phyloP scores from a whole-genome alignment of 2,329 filamentous ascomycete species.

The Sodiomyces alkalinus region DNA sequence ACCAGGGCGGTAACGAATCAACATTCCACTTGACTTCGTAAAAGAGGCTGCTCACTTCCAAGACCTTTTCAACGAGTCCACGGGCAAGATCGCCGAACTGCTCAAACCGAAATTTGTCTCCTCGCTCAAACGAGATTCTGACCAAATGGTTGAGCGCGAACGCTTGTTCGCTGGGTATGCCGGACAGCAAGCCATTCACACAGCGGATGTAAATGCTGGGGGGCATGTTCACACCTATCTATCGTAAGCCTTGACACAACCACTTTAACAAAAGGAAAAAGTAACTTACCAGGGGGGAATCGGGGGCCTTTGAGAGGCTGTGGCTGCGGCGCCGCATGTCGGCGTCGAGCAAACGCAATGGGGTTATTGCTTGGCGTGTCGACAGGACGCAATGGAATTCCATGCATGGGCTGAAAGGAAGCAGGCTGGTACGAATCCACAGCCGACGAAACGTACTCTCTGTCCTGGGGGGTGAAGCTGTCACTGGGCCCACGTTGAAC shows the following conservation, averaged over 20 bases:
- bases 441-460: conserved; percentile 41
- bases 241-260: conserved; percentile 5
- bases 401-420: conserved; percentile 42
- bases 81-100: conserved; percentile 81
- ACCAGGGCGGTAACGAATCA: conserved; percentile 40
- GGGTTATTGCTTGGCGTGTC: conserved; percentile 63
- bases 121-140: conserved; percentile 87
- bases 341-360: conserved; percentile 46
- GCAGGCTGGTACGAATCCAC: conserved; percentile 57
- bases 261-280: not conserved
- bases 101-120: conserved; percentile 92
- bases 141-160: conserved; percentile 88
- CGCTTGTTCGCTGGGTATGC: conserved; percentile 67
- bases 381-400: conserved; percentile 58
- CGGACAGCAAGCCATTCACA: conserved; percentile 67
- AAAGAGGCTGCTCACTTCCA: conserved; percentile 65
- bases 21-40: conserved; percentile 73
- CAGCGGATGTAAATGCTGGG: conserved; percentile 84
- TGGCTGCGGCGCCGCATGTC: conserved; percentile 26
- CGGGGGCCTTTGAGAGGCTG: conserved; percentile 14
- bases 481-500: conserved; percentile 24
- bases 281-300: no score
- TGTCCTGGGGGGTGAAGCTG: conserved; percentile 35
- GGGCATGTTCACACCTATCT: conserved; percentile 55
- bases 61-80: conserved; percentile 68